These are phyloP conservation scores for Dovyalis caffra DNA, from an alignment of 345 rosid genomes.

Conservation along the genomic window DNA sequence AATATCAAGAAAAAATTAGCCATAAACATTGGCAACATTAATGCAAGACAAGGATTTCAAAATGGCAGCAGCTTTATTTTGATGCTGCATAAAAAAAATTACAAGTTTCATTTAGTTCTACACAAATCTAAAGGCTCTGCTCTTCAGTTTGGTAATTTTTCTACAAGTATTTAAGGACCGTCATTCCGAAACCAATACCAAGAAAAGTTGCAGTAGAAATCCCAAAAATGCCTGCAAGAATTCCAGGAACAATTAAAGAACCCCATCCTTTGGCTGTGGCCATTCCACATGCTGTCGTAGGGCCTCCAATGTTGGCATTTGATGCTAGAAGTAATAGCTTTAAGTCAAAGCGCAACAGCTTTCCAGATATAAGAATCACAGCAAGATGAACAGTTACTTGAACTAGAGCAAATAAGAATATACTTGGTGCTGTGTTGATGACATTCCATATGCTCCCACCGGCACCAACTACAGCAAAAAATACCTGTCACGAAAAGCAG, in stretches of 20 bases:
- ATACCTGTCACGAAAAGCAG: constrained; percentile 34
- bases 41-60: not conserved
- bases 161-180: constrained; percentile 58
- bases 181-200: constrained; percentile 62
- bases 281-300: constrained; percentile 91
- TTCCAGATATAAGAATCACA: constrained; percentile 52
- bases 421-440: constrained; percentile 65
- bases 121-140: not conserved
- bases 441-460: constrained; percentile 77
- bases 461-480: constrained; percentile 77
- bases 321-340: constrained; percentile 69
- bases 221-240: constrained; percentile 74
- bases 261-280: constrained; percentile 79
- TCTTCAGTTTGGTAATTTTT: not conserved
- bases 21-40: not conserved
- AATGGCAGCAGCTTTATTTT: not conserved
- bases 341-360: constrained; percentile 46
- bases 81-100: not conserved
- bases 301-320: constrained; percentile 82
- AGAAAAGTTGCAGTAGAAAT: constrained; percentile 73
- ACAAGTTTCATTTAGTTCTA: not conserved
- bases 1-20: not conserved
- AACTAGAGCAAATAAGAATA: constrained; percentile 62
- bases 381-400: constrained; percentile 65
- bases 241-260: constrained; percentile 69